Evolutionary conservation across 129 eudicot genomes (phyloP).

Genomic region (Silybum marianum): DNA sequence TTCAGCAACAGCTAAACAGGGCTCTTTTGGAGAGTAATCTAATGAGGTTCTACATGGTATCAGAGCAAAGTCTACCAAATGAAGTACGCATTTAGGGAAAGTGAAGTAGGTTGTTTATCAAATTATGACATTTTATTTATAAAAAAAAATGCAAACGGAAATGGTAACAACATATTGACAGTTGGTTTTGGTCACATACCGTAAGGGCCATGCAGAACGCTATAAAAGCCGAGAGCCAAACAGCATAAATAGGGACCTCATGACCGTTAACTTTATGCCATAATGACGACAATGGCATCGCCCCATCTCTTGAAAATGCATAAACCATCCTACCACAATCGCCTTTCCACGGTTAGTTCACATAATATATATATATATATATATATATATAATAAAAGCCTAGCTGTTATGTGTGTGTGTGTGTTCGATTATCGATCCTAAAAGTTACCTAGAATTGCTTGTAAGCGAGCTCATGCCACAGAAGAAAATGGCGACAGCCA

Average conservation of each 20-base stretch:
- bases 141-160: neutral
- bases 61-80: neutral
- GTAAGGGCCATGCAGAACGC: conserved; percentile 98
- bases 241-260: conserved; percentile 92
- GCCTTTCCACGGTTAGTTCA: neutral
- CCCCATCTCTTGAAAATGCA: conserved; percentile 98
- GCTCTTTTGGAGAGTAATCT: neutral
- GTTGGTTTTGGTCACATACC: conserved; percentile 44
- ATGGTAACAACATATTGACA: too few relatives aligned
- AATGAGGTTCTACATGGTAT: too few relatives aligned
- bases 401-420: neutral
- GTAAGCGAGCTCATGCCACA: conserved; percentile 98
- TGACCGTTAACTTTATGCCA: conserved; percentile 94
- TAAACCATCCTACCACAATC: conserved; percentile 75
- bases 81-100: neutral
- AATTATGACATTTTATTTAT: neutral
- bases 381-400: neutral
- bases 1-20: too few relatives aligned
- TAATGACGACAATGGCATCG: conserved; percentile 84
- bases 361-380: too few relatives aligned
- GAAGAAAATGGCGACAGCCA: conserved; percentile 92
- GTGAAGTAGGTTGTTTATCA: neutral
- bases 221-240: conserved; percentile 83
- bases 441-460: conserved; percentile 89
- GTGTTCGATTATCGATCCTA: conserved; percentile 1